Evolutionary conservation across 805 yeast genomes (phyloP).

Genomic region (Tetrapisispora nanseiensis): DNA sequence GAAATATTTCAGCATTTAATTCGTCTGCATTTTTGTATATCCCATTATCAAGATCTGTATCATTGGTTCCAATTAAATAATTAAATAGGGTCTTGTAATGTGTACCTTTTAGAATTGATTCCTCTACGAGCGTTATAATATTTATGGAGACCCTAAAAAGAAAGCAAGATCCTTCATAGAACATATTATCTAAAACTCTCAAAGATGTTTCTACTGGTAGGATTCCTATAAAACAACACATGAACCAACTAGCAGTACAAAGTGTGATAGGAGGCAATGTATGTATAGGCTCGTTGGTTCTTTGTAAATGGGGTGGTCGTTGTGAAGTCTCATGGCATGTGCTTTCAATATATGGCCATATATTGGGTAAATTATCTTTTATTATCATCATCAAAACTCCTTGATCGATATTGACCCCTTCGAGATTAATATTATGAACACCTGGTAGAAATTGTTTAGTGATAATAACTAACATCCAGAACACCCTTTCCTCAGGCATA

Average conservation of each 20-base stretch:
- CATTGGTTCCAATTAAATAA: constrained; percentile 1
- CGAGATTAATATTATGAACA: constrained; percentile 77
- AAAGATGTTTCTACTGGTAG: constrained; percentile 82
- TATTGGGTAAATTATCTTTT: constrained; percentile 68
- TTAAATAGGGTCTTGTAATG: constrained; percentile 6
- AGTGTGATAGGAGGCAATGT: constrained; percentile 83
- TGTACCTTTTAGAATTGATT: constrained; percentile 11
- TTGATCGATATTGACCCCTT: constrained; percentile 92
- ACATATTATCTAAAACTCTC: constrained; percentile 89
- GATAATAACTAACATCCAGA: constrained; percentile 92
- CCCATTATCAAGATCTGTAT: not conserved
- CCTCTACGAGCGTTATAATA: constrained; percentile 41
- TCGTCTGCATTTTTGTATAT: constrained; percentile 16
- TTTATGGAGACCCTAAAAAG: constrained; percentile 76
- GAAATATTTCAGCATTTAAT: constrained; percentile 60
- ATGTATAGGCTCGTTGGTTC: constrained; percentile 40
- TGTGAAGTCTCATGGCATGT: not conserved
- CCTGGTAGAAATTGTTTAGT: constrained; percentile 82
- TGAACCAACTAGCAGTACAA: constrained; percentile 95
- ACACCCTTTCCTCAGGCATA: constrained; percentile 81
- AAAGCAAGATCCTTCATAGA: constrained; percentile 84
- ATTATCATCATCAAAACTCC: constrained; percentile 85
- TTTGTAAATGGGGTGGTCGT: not conserved
- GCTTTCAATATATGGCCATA: constrained; percentile 43
- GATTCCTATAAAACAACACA: constrained; percentile 87